These are phyloP conservation scores for Phlebiopsis flavidoalba DNA, from an alignment of 768 basidiomycete genomes.

Conservation along the genomic window DNA sequence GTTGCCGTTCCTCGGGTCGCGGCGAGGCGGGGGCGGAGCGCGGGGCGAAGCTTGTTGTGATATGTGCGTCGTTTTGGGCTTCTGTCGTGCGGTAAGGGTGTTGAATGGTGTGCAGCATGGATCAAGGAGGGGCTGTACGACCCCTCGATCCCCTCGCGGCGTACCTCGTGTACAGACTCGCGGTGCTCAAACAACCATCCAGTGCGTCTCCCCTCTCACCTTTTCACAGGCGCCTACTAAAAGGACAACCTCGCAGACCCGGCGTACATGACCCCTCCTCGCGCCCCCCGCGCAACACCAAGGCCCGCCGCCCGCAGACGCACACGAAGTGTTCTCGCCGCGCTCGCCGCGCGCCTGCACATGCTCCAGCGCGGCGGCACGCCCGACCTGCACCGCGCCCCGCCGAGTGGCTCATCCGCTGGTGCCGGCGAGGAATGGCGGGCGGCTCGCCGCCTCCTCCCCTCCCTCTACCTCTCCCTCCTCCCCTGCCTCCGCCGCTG, in stretches of 20 bases:
- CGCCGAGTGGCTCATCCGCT: slow-evolving; percentile 74
- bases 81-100: background rate
- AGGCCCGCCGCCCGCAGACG: slow-evolving; percentile 48
- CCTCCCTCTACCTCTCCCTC: slow-evolving; percentile 23
- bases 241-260: slow-evolving; percentile 41
- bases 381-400: slow-evolving; percentile 66
- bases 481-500: background rate
- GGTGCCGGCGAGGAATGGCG: slow-evolving; percentile 84
- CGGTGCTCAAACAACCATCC: slow-evolving; percentile 69
- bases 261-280: slow-evolving; percentile 61
- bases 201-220: slow-evolving; percentile 36
- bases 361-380: slow-evolving; percentile 78
- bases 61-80: slow-evolving; percentile 53
- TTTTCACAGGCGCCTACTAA: background rate
- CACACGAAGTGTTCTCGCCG: slow-evolving; percentile 61
- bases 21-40: slow-evolving; percentile 85
- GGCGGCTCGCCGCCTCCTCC: slow-evolving; percentile 45
- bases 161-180: slow-evolving; percentile 84
- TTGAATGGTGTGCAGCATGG: slow-evolving; percentile 50
- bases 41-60: slow-evolving; percentile 89
- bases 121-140: slow-evolving; percentile 94
- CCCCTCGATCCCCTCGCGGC: slow-evolving; percentile 75
- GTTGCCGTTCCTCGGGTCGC: slow-evolving; percentile 90
- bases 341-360: slow-evolving; percentile 71
- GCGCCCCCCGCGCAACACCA: slow-evolving; percentile 20